Base-by-base conservation (phyloP, 2,329 filamentous ascomycete genomes). In the Penicillium sp. region DNA sequence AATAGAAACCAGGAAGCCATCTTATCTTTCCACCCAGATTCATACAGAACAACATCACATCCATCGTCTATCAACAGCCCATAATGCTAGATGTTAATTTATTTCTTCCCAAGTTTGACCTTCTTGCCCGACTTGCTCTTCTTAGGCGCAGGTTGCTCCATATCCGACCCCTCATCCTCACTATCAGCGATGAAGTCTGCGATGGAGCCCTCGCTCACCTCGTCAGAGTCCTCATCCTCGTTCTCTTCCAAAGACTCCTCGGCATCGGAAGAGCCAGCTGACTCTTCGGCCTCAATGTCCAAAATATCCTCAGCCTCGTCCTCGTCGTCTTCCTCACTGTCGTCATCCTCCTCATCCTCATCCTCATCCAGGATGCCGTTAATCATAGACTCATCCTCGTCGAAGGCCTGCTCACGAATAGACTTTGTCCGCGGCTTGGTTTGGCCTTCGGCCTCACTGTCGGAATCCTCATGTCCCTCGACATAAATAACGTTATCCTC, bases 401-500 rank as follows among this genome's bases (percentile, higher is more conserved):
- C 76, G 54, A 73, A 77, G 19, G 68, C 65, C 55, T 70, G 65
- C 27, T 73, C 71, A 53, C 71, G 73, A 57, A 73, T 75, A 56
- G 68, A 72, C 67, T 68, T 73, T 65, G 59, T 74, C 62, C 62
- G 72, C 61, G 64, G 71, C 54, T 75, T 71, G 19, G 63, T 65
- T 43, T 75, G 71, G 21, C 63, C 66, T 43, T 72, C 72, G 46
- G 68, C 70, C 47, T 71, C 72, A 21, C 73, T 71, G 26, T 77
- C 74, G 13, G 77, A 80, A 21, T 83, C 83, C 29, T 89, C 86
- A 67, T 92, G 84, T 1, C 90, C 92, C 73, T 97, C 93, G 2
- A 97, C 90, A 71, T 95, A 96, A 52, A 96, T 88, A 5, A 96
- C 82, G 21, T 83, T 86, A n/a, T 86, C 85, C 61, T 91, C 87